A percentile compares a stretch with the other conserved stretches of the same genome.
phyloP scores from a whole-genome alignment of 2,329 filamentous ascomycete genomes.

The Akanthomyces dipterigenus region DNA sequence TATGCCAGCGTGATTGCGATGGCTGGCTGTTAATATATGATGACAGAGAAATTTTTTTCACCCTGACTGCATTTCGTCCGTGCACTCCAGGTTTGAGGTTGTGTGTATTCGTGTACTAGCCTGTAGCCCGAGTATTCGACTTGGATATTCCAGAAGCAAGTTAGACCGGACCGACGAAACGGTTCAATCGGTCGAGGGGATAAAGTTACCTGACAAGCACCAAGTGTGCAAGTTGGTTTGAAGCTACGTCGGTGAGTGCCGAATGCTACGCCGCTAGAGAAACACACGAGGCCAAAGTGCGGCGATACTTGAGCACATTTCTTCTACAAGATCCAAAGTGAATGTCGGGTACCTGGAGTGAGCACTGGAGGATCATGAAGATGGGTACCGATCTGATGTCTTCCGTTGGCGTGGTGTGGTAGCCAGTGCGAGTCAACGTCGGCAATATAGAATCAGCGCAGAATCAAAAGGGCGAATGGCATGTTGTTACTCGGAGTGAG shows the following conservation, averaged over 20 bases:
- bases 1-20: not conserved
- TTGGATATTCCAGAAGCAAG: not conserved
- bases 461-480: too few species aligned
- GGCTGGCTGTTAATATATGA: slow-evolving; percentile 7
- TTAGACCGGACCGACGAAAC: not conserved
- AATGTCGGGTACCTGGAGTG: too few species aligned
- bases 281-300: too few species aligned
- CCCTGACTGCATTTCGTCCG: not conserved
- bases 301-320: not conserved
- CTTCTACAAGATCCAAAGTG: not conserved
- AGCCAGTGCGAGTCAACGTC: not conserved
- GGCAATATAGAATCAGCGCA: not conserved
- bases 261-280: not conserved
- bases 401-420: not conserved
- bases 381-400: not conserved
- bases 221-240: not conserved
- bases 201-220: not conserved
- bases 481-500: not conserved
- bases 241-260: not conserved
- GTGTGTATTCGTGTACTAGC: not conserved
- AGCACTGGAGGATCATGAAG: too few species aligned
- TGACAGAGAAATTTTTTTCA: slow-evolving; percentile 5
- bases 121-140: not conserved
- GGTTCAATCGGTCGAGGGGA: not conserved
- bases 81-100: not conserved